Evolutionary conservation across 805 yeast genomes (phyloP), one percentile per base, ranked within the genome.

Genomic region (Candida schatavii): DNA sequence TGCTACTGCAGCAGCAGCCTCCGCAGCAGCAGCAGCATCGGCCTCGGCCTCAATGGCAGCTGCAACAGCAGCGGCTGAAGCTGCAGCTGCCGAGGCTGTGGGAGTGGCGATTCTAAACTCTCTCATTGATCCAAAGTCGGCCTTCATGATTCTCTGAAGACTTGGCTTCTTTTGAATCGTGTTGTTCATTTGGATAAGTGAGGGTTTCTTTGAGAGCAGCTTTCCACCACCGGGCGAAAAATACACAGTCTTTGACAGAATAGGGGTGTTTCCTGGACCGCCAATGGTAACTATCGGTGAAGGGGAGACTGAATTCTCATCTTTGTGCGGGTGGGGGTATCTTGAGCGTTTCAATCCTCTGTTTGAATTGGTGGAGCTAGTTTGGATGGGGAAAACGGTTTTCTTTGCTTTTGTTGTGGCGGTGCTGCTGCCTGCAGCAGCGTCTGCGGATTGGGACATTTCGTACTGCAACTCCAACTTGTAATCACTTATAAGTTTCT

Each of bases 181-280:
- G 60, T 41, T 31, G 9, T 20, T 17, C 10, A 64, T 55, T 31
- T 50, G 57, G 15, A 45, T 33, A 6, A 53, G 20, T 7, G 41
- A 28, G 5, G 45, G 40, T 28, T 39, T 39, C 10, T 15, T 23
- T 5, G 42, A 32, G 11, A 33, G 10, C 27, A 39, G 47, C 41
- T 45, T 52, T 39, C 42, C 50, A 38, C 54, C 57, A 6, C 60
- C 49, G 22, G 66, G 63, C 10, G 66, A 61, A 42, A 59, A 60
- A 43, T 45, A 56, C 1, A 54, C 49, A 10, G 65, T 53, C 37
- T 54, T 60, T 39, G 55, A 60, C 4, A 57, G 57, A 11, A 52
- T 52, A 3, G 66, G 65, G 19, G 63, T 60, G 31, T 53, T 50
- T 42, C 44, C 46, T 20, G 35, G 15, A 17, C 11, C 21, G 6